Evolutionary conservation across 371 early-diverging fungal species (phyloP), one percentile per base, ranked within the genome.

Genomic region (Syncephalis fuscata): DNA sequence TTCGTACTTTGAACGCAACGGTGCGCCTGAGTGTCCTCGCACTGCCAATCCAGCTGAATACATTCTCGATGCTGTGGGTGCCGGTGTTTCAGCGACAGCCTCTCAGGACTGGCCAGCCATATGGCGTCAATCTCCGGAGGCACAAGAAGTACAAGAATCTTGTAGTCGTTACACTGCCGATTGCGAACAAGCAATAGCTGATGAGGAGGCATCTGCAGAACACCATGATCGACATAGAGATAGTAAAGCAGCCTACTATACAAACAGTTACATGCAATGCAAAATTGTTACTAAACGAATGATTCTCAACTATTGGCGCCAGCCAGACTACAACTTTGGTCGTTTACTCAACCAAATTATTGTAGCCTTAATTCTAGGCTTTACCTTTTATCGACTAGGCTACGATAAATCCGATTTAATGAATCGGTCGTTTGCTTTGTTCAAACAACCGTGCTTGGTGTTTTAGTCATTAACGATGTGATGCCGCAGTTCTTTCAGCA

Each of bases 401-500:
- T 37, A 61, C 42, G 59, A 71, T 20, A 62, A 73, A 16, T 48
- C 67, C 16, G 84, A 83, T 48, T 65, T 80, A 51, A 78, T 79
- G 50, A 80, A 78, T 54, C 69, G 78, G 47, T 66, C 80, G 49
- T 83, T 85, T 59, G 77, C 76, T 38, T 63, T 85, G 26, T 85
- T 59, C 69, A 74, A 57, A 70, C 80, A 2, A 55, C 78, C 23
- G 66, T 75, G 25, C 67, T 85, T 59, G 73, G 70, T 14, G 66
- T 77, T 21, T 61, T 79, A 8, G 58, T 83, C 17, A 78, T 82
- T 55, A 82, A 77, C 59, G 65, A 78, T 56, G 77, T 73, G 19
- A 74, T 80, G 52, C 83, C 85, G 25, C 74, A 79, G 42, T 80
- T 78, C 59, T 71, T 82, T 52, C 64, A 70, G 48, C 79, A 85